Conservation (phyloP, 1,139 yeast genomes). For the Yamadazyma conglobata region DNA sequence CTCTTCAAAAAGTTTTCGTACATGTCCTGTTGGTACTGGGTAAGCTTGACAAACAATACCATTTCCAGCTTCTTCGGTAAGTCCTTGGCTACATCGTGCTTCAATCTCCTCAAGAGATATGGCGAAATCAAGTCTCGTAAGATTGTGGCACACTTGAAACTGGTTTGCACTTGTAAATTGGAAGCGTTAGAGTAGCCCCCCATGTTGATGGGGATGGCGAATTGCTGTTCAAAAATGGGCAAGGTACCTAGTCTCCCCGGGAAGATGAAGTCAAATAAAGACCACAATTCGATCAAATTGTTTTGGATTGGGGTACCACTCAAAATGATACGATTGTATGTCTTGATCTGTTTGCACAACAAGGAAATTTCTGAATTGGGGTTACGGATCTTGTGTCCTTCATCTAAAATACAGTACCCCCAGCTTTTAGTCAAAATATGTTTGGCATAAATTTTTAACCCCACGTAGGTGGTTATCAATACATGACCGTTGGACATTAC, state of each 20-base stretch:
- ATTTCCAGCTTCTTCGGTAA: constrained; percentile 90
- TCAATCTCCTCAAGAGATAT: constrained; percentile 78
- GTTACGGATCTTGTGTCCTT: constrained; percentile 94
- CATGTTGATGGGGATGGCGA: constrained; percentile 85
- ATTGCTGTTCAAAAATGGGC: constrained; percentile 91
- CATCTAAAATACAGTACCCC: constrained; percentile 92
- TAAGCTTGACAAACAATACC: constrained; percentile 86
- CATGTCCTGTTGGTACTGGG: constrained; percentile 68
- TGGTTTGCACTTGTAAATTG: constrained; percentile 93
- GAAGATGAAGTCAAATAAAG: constrained; percentile 87
- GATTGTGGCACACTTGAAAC: constrained; percentile 93
- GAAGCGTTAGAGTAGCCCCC: constrained; percentile 99
- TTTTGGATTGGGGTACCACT: constrained; percentile 98
- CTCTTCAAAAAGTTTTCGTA: constrained; percentile 74
- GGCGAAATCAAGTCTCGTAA: constrained; percentile 87
- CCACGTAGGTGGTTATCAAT: constrained; percentile 87
- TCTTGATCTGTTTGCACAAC: constrained; percentile 76
- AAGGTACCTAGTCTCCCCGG: constrained; percentile 94
- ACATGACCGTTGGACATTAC: constrained; percentile 71
- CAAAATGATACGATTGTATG: constrained; percentile 77
- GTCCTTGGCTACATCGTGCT: constrained; percentile 95
- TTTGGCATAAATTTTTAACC: constrained; percentile 73
- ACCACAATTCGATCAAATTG: constrained; percentile 88
- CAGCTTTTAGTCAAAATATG: constrained; percentile 67
- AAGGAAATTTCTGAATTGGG: constrained; percentile 90